Evolutionary conservation across 2,329 filamentous ascomycete genomes (phyloP), one percentile per base, ranked within the genome.

Genomic region (Exophiala calicioides): DNA sequence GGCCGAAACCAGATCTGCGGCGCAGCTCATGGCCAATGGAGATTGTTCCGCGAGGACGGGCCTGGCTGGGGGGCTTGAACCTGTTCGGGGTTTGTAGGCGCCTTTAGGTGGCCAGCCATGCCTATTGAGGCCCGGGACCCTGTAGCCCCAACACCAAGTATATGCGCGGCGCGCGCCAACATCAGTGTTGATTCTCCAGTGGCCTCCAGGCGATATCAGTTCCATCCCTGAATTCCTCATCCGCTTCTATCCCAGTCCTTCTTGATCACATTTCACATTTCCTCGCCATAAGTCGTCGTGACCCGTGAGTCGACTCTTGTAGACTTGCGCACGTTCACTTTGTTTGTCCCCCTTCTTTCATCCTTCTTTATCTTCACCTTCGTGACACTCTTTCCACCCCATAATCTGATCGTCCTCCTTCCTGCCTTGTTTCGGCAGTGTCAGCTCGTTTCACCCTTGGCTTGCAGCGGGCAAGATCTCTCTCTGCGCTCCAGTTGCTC

Each of bases 361-460:
- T 21, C 38, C 23, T 33, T 38, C 34, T 36, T 50, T 44, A 13
- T 37, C 16, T 41, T 45, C 40, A 39, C 33, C 24, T 53, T 53
- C 45, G 42, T 55, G 40, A 52, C 52, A 50, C 50, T 55, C 49
- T 43, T 53, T 50, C 43, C 31, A 43, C 20, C 16, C 15, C 13
- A 18, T 24, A n/a, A 32, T 23, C 40, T 43, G 36, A 21, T 47
- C 38, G 44, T 50, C 49, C 27, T 46, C 55, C 40, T 50, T 55
- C 38, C 48, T 55, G 42, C 50, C 44, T 29, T 45, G 35, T 37
- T 39, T 45, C 21, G 47, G 53, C 44, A 41, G 43, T 44, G 40
- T 33, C 50, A 41, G 32, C 39, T 48, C 42, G 26, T 48, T 47
- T 46, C n/a, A n/a, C 41, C 24, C 35, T 33, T 30, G 21, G 23